Evolutionary conservation across 2,329 filamentous ascomycete genomes (phyloP).

Genomic region (Monosporascus ibericus): DNA sequence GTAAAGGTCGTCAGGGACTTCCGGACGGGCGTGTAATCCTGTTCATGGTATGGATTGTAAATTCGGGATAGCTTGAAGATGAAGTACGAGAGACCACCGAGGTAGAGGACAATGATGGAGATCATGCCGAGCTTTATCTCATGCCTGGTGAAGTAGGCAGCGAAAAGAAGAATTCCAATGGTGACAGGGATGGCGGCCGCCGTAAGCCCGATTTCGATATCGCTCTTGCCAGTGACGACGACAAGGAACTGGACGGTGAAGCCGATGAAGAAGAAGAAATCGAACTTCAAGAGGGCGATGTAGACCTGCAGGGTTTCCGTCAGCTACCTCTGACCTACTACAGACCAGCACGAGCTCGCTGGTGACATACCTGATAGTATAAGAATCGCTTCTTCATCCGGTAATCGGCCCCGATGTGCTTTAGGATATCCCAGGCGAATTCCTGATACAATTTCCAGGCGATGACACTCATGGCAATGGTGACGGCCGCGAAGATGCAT

Average conservation of each 20-base stretch:
- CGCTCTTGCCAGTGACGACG: constrained; percentile 65
- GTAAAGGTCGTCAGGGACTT: constrained; percentile 90
- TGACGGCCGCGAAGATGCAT: constrained; percentile 71
- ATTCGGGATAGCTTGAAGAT: constrained; percentile 97
- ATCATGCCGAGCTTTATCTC: constrained; percentile 78
- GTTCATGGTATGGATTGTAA: constrained; percentile 59
- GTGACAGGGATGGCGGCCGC: constrained; percentile 87
- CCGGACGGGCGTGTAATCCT: constrained; percentile 69
- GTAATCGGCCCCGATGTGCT: constrained; percentile 95
- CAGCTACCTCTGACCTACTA: background rate
- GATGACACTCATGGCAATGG: constrained; percentile 65
- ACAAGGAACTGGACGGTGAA: constrained; percentile 98
- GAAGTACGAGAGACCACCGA: constrained; percentile 89
- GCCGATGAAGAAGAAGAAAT: constrained; percentile 99
- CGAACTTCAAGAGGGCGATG: constrained; percentile 95
- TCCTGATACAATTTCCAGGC: constrained; percentile 97
- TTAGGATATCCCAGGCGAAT: constrained; percentile 99
- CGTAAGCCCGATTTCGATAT: constrained; percentile 78
- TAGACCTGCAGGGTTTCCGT: constrained; percentile 62
- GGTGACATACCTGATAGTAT: constrained; percentile 73
- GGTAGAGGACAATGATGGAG: constrained; percentile 74
- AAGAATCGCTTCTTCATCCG: constrained; percentile 95
- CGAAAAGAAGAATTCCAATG: constrained; percentile 77
- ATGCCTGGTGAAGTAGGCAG: constrained; percentile 76
- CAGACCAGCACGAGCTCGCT: background rate